phyloP scores from a whole-genome alignment of 768 basidiomycete species.

The Naematelia aurantialba region DNA sequence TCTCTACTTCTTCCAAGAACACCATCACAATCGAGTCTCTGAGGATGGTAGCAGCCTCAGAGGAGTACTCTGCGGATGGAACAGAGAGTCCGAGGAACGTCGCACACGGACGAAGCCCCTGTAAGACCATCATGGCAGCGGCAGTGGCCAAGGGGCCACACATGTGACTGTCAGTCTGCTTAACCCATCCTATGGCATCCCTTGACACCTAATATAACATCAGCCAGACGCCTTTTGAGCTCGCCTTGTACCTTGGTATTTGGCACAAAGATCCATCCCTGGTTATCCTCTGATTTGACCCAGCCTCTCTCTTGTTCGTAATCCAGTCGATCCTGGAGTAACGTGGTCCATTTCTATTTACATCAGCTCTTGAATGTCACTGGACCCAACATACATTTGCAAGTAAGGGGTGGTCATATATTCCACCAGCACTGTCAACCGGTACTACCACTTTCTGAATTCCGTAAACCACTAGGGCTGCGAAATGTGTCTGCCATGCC shows the following conservation, averaged over 20 bases:
- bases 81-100: neutral
- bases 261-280: constrained; percentile 1
- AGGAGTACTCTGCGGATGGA: neutral
- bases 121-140: neutral
- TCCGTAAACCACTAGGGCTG: neutral
- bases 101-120: neutral
- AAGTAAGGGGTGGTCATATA: neutral
- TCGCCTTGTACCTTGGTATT: neutral
- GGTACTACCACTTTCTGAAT: neutral
- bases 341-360: constrained; percentile 1
- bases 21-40: constrained; percentile 2
- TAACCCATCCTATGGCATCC: neutral
- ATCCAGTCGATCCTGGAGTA: neutral
- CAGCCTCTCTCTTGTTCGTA: neutral
- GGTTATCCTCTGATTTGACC: neutral
- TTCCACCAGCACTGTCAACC: neutral
- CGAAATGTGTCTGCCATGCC: neutral
- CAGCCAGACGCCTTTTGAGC: neutral
- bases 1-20: neutral
- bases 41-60: neutral
- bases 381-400: neutral
- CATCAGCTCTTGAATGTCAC: neutral
- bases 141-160: constrained; percentile 3
- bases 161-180: neutral
- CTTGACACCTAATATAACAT: neutral